phyloP scores from a whole-genome alignment of 2,329 filamentous ascomycete genomes.

The Salinomyces thailandicus region DNA sequence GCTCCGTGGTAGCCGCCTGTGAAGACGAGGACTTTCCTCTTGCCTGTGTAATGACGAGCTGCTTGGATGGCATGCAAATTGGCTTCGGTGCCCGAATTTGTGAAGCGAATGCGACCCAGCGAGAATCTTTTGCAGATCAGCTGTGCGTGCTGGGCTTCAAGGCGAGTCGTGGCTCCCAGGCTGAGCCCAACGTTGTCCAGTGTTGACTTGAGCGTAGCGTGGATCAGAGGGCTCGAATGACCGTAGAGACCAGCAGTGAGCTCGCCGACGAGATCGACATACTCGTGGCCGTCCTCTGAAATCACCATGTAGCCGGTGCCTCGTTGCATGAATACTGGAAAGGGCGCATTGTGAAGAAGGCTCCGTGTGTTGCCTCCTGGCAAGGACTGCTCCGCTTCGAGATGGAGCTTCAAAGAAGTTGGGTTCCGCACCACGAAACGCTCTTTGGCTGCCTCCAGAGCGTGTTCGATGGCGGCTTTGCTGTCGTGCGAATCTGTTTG shows the following conservation, averaged over 20 bases:
- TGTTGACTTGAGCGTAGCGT: conserved; percentile 39
- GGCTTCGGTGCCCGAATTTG: conserved; percentile 57
- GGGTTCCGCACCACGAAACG: neutral
- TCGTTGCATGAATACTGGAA: conserved; percentile 26
- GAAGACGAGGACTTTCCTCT: conserved; percentile 43
- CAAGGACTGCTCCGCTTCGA: conserved; percentile 13
- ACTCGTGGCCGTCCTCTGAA: conserved; percentile 21
- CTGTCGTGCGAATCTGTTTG: no score
- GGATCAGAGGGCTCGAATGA: conserved; percentile 49
- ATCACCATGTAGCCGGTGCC: conserved; percentile 15
- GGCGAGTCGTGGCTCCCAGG: conserved; percentile 42
- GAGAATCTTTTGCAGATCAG: conserved; percentile 45
- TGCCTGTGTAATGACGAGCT: conserved; percentile 40
- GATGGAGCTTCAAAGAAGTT: neutral
- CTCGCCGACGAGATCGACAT: conserved; percentile 53
- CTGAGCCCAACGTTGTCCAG: conserved; percentile 38
- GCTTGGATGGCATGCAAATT: conserved; percentile 50
- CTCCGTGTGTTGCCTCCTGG: conserved; percentile 32
- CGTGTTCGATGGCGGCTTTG: no score
- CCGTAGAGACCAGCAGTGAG: conserved; percentile 57
- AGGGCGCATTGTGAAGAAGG: conserved; percentile 28
- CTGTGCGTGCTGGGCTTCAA: conserved; percentile 44
- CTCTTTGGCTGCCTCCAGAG: neutral
- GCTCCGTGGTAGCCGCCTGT: conserved; percentile 46
- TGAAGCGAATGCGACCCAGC: conserved; percentile 49